phyloP scores from a whole-genome alignment of 495 filamentous ascomycete species.

The Penicillium herquei region DNA sequence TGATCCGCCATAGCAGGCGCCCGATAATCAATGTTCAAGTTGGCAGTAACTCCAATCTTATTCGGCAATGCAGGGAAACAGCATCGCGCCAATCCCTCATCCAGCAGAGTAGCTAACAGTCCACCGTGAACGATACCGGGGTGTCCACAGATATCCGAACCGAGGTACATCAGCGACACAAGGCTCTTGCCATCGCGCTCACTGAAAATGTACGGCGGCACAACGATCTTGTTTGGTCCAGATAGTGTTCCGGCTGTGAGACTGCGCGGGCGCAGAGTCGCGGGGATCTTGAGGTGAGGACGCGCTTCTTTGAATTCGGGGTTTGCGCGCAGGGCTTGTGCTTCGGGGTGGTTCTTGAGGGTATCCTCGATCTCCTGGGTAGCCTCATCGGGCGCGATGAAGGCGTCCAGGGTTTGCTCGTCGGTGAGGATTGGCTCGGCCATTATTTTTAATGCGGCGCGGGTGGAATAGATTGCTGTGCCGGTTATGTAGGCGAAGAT shows the following conservation, averaged over 20 bases:
- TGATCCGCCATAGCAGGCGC: conserved; percentile 72
- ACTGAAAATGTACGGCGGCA: conserved; percentile 77
- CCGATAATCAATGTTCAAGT: conserved; percentile 85
- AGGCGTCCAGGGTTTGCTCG: conserved; percentile 69
- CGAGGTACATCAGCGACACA: conserved; percentile 76
- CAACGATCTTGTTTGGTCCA: conserved; percentile 72
- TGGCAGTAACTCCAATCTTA: conserved; percentile 87
- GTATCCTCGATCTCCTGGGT: conserved; percentile 64
- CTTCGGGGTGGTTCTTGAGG: conserved; percentile 74
- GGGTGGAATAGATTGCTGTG: conserved; percentile 22
- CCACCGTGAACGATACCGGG: conserved; percentile 92
- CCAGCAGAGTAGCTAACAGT: conserved; percentile 83
- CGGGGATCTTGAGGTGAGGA: conserved; percentile 83
- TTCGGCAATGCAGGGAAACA: conserved; percentile 89
- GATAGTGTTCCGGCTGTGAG: conserved; percentile 79
- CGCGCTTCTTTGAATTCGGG: conserved; percentile 71
- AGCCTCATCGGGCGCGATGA: conserved; percentile 57
- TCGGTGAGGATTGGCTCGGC: conserved; percentile 56
- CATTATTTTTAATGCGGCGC: conserved; percentile 38
- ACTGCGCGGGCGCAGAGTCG: conserved; percentile 61
- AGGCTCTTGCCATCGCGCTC: conserved; percentile 69
- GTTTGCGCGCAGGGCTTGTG: conserved; percentile 61
- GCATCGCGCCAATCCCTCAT: conserved; percentile 87
- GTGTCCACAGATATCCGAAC: conserved; percentile 82
- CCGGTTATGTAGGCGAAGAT: conserved; percentile 36